A percentile compares a stretch with the other conserved stretches of the same genome.
Conservation (phyloP, 495 filamentous ascomycete genomes). For the Talaromyces liani region DNA sequence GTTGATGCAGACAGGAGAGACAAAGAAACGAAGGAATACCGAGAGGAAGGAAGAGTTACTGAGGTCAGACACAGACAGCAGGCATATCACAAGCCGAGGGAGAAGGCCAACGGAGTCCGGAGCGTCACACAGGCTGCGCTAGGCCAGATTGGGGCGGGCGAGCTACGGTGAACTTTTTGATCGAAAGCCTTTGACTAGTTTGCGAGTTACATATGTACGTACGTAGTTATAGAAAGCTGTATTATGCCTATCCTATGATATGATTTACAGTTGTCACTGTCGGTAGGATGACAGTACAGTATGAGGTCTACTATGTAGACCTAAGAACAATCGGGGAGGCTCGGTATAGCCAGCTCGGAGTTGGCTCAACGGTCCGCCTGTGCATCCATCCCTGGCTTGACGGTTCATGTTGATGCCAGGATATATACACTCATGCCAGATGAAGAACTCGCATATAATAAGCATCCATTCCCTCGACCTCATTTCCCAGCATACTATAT, state of each 20-base stretch:
- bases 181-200: background rate
- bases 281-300: background rate
- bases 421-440: too few relatives aligned
- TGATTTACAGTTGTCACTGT: background rate
- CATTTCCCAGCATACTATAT: too few relatives aligned
- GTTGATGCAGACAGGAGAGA: background rate
- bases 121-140: conserved; percentile 2
- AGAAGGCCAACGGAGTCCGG: background rate
- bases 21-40: conserved; percentile 3
- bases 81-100: conserved; percentile 7
- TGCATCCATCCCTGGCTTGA: background rate
- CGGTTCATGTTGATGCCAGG: background rate
- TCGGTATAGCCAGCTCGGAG: background rate
- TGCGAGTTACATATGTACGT: background rate
- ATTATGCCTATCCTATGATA: conserved; percentile 5
- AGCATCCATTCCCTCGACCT: too few relatives aligned
- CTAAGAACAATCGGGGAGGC: background rate
- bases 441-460: too few relatives aligned
- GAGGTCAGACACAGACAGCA: background rate
- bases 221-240: background rate
- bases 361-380: background rate
- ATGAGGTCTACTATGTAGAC: background rate
- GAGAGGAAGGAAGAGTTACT: conserved; percentile 8
- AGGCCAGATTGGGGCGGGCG: conserved; percentile 7
- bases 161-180: conserved; percentile 4